Conservation (phyloP, 2,329 filamentous ascomycete species). For the Colletotrichum costaricense region DNA sequence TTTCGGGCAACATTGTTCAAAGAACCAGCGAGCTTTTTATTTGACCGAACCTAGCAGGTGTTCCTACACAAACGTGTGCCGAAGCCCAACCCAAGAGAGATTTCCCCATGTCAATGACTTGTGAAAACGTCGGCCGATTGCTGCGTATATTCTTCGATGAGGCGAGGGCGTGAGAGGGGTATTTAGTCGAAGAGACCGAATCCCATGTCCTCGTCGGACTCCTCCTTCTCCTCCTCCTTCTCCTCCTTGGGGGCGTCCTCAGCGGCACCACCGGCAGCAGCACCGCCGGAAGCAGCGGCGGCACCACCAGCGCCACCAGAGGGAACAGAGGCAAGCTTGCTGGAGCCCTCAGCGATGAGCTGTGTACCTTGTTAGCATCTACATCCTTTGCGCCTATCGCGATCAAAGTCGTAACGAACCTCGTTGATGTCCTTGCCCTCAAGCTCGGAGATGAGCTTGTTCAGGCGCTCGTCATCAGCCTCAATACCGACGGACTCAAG, state of each 20-base stretch:
- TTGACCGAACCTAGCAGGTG: slow-evolving; percentile 35
- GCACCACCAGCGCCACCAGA: slow-evolving; percentile 86
- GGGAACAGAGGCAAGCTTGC: slow-evolving; percentile 98
- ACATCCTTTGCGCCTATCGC: background rate
- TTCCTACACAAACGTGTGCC: slow-evolving; percentile 31
- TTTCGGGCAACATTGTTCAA: slow-evolving; percentile 12
- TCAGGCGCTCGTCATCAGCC: slow-evolving; percentile 87
- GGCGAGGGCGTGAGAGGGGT: slow-evolving; percentile 43
- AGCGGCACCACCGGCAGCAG: slow-evolving; percentile 73
- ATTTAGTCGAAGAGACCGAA: slow-evolving; percentile 82
- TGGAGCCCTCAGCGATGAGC: slow-evolving; percentile 90
- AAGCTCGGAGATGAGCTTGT: slow-evolving; percentile 89
- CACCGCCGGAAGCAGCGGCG: slow-evolving; percentile 74
- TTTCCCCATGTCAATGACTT: slow-evolving; percentile 46
- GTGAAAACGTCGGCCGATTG: slow-evolving; percentile 45
- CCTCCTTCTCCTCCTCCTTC: slow-evolving; percentile 81
- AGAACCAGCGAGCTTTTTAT: slow-evolving; percentile 35
- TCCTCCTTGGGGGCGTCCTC: slow-evolving; percentile 73
- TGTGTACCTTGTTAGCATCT: slow-evolving; percentile 50
- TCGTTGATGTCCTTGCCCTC: slow-evolving; percentile 93
- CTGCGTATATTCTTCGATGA: slow-evolving; percentile 47
- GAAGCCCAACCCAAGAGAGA: slow-evolving; percentile 37
- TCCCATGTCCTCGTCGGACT: slow-evolving; percentile 50
- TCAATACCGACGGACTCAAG: slow-evolving; percentile 96
- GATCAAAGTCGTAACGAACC: slow-evolving; percentile 64